Evolutionary conservation across 129 eudicot species (phyloP).

Genomic region (Flaveria ramosissima): DNA sequence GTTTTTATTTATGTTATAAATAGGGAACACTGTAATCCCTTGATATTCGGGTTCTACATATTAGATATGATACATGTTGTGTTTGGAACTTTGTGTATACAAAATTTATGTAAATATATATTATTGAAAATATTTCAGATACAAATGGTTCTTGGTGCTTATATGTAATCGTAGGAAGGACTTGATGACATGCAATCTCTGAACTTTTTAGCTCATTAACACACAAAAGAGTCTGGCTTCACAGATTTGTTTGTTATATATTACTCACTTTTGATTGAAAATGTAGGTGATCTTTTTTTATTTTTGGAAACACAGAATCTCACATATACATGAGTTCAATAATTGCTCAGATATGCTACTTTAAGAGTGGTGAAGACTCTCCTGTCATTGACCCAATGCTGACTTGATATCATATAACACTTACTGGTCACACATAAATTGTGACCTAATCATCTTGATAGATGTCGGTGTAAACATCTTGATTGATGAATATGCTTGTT

Average conservation of each 20-base stretch:
- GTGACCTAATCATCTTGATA: neutral
- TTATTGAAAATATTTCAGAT: neutral
- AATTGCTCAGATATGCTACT: neutral
- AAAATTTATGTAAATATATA: neutral
- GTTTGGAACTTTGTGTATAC: constrained; percentile 1
- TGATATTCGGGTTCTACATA: neutral
- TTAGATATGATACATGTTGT: neutral
- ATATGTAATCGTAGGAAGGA: neutral
- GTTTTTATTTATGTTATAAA: neutral
- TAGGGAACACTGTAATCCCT: constrained; percentile 3
- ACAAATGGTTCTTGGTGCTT: constrained; percentile 4
- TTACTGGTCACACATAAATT: neutral
- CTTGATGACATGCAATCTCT: neutral
- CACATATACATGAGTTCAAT: no score
- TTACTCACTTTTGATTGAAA: neutral
- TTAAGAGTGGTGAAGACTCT: no score
- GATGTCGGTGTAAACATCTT: neutral
- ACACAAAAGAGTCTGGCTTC: neutral
- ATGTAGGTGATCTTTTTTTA: no score
- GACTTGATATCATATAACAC: neutral
- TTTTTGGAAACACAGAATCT: no score
- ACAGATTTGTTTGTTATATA: no score
- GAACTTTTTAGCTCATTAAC: neutral
- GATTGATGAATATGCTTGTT: neutral
- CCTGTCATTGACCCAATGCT: neutral